Evolutionary conservation across 345 rosid species (phyloP), one percentile per base, ranked within the genome.

Genomic region (Dipteronia sinensis): DNA sequence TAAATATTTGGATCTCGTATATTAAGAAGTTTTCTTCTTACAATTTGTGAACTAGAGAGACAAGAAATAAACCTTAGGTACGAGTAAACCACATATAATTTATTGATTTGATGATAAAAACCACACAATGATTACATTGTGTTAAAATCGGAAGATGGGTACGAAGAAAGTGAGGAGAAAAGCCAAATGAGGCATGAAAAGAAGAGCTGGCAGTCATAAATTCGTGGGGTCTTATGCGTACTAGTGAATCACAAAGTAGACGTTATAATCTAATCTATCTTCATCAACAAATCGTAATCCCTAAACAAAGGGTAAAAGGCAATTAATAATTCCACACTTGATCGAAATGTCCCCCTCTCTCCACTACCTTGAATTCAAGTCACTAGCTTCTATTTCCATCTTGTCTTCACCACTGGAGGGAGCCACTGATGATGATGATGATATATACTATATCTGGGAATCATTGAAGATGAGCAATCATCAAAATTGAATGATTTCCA

Each of bases 281-380:
- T 67, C 11, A 49, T 1, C n/a, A 13, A 67, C 15, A 15, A 67
- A 67, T 58, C 12, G 46, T 20, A 27, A 27, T 46, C 34, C 6
- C 15, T 13, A 7, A 20, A 65, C 16, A 29, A 66, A 65, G 38
- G 13, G 19, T 51, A 42, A 67, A 56, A 75, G 63, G 79, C 31
- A 6, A n/a, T 17, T 10, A 75, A 75, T 75, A 40, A 65, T 76
- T 73, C 12, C 40, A 25, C 70, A 16, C 71, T 77, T 78, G 70
- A 69, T 59, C 46, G 51, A 56, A 59, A 61, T 69, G 12, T 49
- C 65, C 7, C 65, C 7, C 1, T 15, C 38, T 12, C 51, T 10
- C 27, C 5, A 70, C 10, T 49, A 8, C 5, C 20, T 2, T 59
- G 64, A 59, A 19, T 59, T 59, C 64, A 59, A 46, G 22, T 59